phyloP scores from a whole-genome alignment of 2,329 filamentous ascomycete species.

The Trichoderma sp. region DNA sequence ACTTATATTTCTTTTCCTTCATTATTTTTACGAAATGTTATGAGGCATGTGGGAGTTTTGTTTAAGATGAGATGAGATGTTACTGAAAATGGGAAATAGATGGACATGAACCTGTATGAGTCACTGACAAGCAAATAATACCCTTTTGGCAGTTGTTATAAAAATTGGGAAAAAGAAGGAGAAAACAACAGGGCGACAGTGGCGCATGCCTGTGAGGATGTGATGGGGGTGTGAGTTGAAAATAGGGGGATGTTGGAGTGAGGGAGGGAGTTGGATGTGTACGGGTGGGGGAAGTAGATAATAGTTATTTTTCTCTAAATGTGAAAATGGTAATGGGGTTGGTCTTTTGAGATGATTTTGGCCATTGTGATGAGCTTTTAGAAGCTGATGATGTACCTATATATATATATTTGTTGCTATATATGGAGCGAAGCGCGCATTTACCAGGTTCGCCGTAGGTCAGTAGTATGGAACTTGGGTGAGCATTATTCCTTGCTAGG shows the following conservation, averaged over 20 bases:
- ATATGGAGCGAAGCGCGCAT: not conserved
- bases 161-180: not conserved
- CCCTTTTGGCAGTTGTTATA: constrained; percentile 7
- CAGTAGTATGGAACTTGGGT: not conserved
- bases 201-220: not conserved
- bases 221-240: not conserved
- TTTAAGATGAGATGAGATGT: not conserved
- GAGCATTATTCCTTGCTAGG: not conserved
- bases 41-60: not conserved
- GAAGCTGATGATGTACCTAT: not conserved
- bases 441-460: fast-evolving
- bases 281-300: not conserved
- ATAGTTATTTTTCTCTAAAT: not conserved
- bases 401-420: not conserved
- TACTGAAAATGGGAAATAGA: constrained; percentile 4
- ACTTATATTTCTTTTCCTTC: not conserved
- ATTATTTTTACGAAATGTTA: not conserved
- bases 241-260: not conserved
- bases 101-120: not conserved
- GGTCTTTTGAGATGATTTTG: not conserved
- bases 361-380: not conserved
- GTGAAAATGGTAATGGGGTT: not conserved
- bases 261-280: not conserved
- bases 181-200: not conserved
- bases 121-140: constrained; percentile 12